These are phyloP conservation scores for Parsonsia alboflavescens DNA, from an alignment of 257 asterid species.

Conservation along the genomic window DNA sequence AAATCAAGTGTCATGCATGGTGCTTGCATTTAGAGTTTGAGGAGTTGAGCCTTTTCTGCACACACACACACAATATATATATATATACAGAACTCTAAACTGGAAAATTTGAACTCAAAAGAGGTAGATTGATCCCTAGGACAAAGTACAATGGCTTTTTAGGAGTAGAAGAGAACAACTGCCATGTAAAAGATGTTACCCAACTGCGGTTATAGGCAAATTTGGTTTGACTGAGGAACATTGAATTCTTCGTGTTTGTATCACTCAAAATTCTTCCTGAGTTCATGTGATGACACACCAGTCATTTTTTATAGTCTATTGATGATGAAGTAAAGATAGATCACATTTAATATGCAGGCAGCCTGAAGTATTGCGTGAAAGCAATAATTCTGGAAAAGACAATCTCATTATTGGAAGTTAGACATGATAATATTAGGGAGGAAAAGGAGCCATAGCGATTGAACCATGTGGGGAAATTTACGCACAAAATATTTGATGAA, in stretches of 20 bases:
- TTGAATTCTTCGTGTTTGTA: not conserved
- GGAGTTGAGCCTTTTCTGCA: not conserved
- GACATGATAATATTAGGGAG: not conserved
- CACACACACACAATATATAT: too few species aligned
- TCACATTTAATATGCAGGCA: not conserved
- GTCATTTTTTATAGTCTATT: too few species aligned
- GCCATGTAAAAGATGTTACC: not conserved
- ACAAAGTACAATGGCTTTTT: not conserved
- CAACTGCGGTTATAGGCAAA: not conserved
- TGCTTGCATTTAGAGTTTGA: constrained; percentile 4
- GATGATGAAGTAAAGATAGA: not conserved
- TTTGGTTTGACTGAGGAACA: not conserved
- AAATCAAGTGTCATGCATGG: not conserved
- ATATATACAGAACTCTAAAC: not conserved
- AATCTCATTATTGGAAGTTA: not conserved
- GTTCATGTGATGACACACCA: too few species aligned
- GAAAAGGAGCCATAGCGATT: not conserved
- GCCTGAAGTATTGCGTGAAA: not conserved
- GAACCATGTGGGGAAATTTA: not conserved
- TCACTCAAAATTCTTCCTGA: not conserved
- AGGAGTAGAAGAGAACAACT: too few species aligned
- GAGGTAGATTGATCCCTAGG: not conserved
- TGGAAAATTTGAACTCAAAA: not conserved
- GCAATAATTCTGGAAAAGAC: not conserved
- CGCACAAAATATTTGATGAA: not conserved